These are phyloP conservation scores for Tricladium varicosporioides DNA, from an alignment of 2,329 filamentous ascomycete genomes.

Conservation along the genomic window DNA sequence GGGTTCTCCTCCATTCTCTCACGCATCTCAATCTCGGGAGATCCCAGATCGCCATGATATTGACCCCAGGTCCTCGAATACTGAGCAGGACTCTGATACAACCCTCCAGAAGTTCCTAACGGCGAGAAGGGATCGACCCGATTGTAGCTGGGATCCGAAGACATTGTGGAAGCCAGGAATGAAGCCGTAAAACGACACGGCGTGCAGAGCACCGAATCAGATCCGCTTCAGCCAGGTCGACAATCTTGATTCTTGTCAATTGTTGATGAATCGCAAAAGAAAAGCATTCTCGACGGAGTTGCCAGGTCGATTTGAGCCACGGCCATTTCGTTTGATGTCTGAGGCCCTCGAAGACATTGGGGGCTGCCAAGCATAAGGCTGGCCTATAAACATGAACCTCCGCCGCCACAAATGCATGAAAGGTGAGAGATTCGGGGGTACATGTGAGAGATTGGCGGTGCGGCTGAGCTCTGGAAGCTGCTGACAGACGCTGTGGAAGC, in stretches of 20 bases:
- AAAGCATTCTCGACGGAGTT: not conserved
- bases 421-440: not conserved
- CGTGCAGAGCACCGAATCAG: not conserved
- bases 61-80: constrained; percentile 15
- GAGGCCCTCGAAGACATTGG: not conserved
- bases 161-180: constrained; percentile 3
- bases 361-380: constrained; percentile 16
- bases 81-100: constrained; percentile 13
- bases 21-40: constrained; percentile 18
- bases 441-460: not conserved
- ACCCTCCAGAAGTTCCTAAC: constrained; percentile 4
- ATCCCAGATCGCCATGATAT: constrained; percentile 19
- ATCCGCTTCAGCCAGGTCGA: not conserved
- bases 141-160: constrained; percentile 11
- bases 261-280: not conserved
- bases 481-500: not conserved
- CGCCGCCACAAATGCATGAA: not conserved
- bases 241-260: not conserved
- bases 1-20: constrained; percentile 10
- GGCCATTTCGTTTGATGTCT: not conserved
- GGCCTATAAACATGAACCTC: constrained; percentile 6
- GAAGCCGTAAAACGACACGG: not conserved
- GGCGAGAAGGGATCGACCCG: constrained; percentile 17
- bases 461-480: constrained; percentile 1
- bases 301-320: not conserved